Percentiles rank a stretch among this genome's conserved stretches.
Conservation (phyloP, 176 grass and related monocot genomes). For the Musa troglodytarum region DNA sequence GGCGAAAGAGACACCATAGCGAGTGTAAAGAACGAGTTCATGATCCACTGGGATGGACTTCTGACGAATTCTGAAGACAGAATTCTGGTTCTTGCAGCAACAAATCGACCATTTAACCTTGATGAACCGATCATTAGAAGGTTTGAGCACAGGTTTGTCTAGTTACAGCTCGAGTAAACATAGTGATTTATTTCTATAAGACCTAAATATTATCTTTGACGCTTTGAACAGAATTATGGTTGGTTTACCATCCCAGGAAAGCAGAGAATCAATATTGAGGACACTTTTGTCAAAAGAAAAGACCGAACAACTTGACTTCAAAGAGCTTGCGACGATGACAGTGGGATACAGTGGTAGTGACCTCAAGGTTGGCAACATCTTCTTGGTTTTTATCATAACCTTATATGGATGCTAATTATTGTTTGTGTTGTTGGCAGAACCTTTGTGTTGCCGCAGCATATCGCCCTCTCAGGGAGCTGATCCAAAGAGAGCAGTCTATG, state of each 20-base stretch:
- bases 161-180: neutral
- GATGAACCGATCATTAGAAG: too few species aligned
- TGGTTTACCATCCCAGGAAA: too few species aligned
- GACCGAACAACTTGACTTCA: too few species aligned
- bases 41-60: conserved; percentile 86
- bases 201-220: too few species aligned
- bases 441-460: conserved; percentile 84
- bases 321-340: too few species aligned
- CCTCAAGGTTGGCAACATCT: conserved; percentile 57
- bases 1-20: conserved; percentile 77
- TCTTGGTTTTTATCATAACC: neutral
- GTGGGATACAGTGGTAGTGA: conserved; percentile 13
- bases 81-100: conserved; percentile 82
- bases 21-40: conserved; percentile 94
- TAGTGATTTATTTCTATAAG: too few species aligned
- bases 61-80: conserved; percentile 58
- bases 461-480: conserved; percentile 68
- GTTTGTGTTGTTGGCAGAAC: conserved; percentile 31
- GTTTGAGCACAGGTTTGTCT: conserved; percentile 42
- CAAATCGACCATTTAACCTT: conserved; percentile 60
- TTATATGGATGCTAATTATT: neutral
- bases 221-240: too few species aligned
- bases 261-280: too few species aligned
- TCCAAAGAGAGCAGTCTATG: conserved; percentile 54
- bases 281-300: too few species aligned